A percentile compares a stretch with the other conserved stretches of the same genome.
Evolutionary conservation across 129 eudicot genomes (phyloP).

Genomic region (Dittrichia graveolens): DNA sequence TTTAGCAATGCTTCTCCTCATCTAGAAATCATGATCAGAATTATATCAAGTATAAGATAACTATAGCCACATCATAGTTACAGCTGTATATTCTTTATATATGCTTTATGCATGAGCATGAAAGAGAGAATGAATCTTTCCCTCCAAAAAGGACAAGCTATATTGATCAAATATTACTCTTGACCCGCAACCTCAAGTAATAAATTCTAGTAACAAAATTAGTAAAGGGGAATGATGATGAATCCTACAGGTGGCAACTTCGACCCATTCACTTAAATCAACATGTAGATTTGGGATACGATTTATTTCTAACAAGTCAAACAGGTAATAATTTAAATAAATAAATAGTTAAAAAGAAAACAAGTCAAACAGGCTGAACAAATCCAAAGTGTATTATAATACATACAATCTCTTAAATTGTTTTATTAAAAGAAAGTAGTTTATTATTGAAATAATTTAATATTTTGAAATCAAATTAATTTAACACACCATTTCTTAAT

Average conservation of each 20-base stretch:
- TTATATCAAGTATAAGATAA: background rate
- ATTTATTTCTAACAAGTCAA: background rate
- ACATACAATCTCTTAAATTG: background rate
- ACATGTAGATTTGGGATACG: background rate
- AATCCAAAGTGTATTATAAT: background rate
- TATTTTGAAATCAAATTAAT: background rate
- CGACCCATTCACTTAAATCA: background rate
- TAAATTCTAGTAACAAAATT: background rate
- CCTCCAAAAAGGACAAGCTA: background rate
- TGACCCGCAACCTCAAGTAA: background rate
- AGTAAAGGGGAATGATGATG: background rate
- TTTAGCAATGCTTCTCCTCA: conserved; percentile 69
- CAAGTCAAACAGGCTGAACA: background rate
- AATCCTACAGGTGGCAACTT: background rate
- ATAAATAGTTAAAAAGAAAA: background rate
- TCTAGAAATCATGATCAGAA: conserved; percentile 30
- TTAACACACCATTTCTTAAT: background rate
- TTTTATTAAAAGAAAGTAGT: background rate
- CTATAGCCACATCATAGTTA: background rate
- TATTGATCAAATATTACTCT: background rate
- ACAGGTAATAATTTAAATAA: background rate
- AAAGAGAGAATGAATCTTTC: no score
- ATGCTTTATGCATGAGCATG: no score
- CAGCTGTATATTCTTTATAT: background rate
- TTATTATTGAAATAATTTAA: background rate